Conservation (phyloP, 345 rosid species). For the Excoecaria cochinchinensis region DNA sequence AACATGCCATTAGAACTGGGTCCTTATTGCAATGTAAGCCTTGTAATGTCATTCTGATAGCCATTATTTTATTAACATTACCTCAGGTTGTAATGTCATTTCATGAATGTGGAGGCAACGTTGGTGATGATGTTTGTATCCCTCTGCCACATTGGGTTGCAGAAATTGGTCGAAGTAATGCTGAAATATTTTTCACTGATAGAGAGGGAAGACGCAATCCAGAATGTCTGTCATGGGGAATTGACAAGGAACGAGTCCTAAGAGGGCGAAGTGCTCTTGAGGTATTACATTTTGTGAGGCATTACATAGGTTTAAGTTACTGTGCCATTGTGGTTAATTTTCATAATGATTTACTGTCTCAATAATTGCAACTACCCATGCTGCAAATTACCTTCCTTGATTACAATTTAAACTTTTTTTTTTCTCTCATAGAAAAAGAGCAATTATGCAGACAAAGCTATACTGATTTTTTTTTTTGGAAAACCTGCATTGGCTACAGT, state of each 20-base stretch:
- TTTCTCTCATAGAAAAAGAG: conserved; percentile 1
- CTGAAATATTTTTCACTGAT: conserved; percentile 93
- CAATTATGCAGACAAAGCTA: conserved; percentile 1
- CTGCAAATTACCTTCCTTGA: neutral
- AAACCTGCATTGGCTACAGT: conserved; percentile 1
- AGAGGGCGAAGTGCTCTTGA: conserved; percentile 93
- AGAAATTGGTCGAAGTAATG: conserved; percentile 86
- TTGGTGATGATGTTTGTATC: conserved; percentile 96
- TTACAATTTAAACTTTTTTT: conserved; percentile 2
- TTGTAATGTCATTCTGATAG: conserved; percentile 14
- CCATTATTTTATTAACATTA: conserved; percentile 15
- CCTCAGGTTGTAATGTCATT: conserved; percentile 92
- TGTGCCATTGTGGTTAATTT: neutral
- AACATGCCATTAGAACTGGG: neutral
- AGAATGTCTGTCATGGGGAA: conserved; percentile 98
- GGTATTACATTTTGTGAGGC: conserved; percentile 41
- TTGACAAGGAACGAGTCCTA: conserved; percentile 88
- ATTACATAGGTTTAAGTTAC: neutral
- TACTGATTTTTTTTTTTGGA: neutral
- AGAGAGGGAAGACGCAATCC: conserved; percentile 95
- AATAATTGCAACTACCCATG: conserved; percentile 12
- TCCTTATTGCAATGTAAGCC: neutral
- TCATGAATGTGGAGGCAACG: conserved; percentile 98
- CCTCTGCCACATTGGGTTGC: conserved; percentile 99
- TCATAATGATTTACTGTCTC: neutral